Percentiles rank a stretch among this genome's conserved stretches.
Conservation (phyloP, 202 grass and related monocot genomes). For the Digitaria exilis region DNA sequence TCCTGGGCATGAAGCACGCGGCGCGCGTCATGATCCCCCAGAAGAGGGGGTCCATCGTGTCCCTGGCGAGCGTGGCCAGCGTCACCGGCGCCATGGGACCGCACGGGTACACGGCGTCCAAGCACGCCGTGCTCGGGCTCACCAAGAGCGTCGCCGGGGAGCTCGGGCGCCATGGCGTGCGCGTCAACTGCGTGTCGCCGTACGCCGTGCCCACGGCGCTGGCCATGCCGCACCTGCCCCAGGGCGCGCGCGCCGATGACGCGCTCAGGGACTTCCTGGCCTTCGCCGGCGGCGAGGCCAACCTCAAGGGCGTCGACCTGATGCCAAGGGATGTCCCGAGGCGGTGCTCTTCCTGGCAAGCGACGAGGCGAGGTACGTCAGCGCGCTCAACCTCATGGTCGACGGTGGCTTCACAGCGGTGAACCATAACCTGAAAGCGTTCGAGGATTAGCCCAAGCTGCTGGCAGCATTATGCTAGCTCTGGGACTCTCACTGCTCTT, state of each 20-base stretch:
- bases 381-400: slow-evolving; percentile 63
- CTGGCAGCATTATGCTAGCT: background rate
- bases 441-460: no score
- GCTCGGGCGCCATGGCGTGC: slow-evolving; percentile 77
- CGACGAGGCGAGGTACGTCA: slow-evolving; percentile 76
- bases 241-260: slow-evolving; percentile 47
- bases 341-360: slow-evolving; percentile 91
- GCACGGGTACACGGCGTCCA: slow-evolving; percentile 72
- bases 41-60: slow-evolving; percentile 71
- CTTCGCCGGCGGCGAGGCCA: slow-evolving; percentile 62
- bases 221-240: slow-evolving; percentile 71
- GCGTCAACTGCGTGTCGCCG: slow-evolving; percentile 89
- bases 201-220: slow-evolving; percentile 72
- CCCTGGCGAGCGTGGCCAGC: slow-evolving; percentile 66
- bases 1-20: slow-evolving; percentile 91
- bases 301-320: slow-evolving; percentile 76
- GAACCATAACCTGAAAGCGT: slow-evolving; percentile 35
- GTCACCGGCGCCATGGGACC: slow-evolving; percentile 65
- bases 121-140: slow-evolving; percentile 82
- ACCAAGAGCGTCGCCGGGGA: slow-evolving; percentile 77
- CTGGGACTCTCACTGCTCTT: background rate
- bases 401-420: slow-evolving; percentile 62
- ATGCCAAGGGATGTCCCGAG: slow-evolving; percentile 53
- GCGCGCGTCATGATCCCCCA: slow-evolving; percentile 74
- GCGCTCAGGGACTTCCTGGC: slow-evolving; percentile 56